phyloP scores from a whole-genome alignment of 2,329 filamentous ascomycete genomes.

The Nothomitra cinnamomea region DNA sequence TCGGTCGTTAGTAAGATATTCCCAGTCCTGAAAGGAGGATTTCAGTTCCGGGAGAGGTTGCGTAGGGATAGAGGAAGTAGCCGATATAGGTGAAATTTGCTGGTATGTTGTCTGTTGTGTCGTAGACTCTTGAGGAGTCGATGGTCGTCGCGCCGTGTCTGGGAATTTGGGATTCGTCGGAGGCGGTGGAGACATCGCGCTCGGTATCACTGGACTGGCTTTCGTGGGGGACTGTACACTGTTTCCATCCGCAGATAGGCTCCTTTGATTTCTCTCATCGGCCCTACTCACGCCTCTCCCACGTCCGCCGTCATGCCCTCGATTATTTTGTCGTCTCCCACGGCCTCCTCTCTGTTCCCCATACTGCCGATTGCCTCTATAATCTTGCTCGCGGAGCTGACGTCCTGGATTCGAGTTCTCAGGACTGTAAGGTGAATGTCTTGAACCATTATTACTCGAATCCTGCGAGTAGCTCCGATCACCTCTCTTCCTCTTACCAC shows the following conservation, averaged over 20 bases:
- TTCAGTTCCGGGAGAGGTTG: not conserved
- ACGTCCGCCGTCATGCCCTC: conserved; percentile 7
- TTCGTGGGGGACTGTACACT: not conserved
- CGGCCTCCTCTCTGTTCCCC: conserved; percentile 23
- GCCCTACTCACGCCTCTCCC: not conserved
- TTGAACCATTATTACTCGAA: conserved; percentile 19
- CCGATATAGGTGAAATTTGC: not conserved
- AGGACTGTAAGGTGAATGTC: conserved; percentile 34
- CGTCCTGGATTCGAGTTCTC: conserved; percentile 34
- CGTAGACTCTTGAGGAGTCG: not conserved
- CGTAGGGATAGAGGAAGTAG: not conserved
- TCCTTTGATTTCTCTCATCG: conserved; percentile 1
- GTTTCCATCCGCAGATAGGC: not conserved
- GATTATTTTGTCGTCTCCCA: conserved; percentile 22
- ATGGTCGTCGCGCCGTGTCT: not conserved
- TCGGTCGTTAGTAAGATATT: conserved; percentile 54
- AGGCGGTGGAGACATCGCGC: conserved; percentile 1
- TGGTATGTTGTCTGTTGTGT: not conserved
- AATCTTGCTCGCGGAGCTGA: conserved; percentile 23
- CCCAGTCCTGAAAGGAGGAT: conserved; percentile 47
- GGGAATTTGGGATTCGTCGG: not conserved
- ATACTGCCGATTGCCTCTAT: conserved; percentile 17
- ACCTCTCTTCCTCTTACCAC: conserved; percentile 19
- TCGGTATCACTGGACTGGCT: not conserved
- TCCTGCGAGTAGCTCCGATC: conserved; percentile 29